Base-by-base conservation (phyloP, 2,329 filamentous ascomycete species). In the Neurospora crassa region DNA sequence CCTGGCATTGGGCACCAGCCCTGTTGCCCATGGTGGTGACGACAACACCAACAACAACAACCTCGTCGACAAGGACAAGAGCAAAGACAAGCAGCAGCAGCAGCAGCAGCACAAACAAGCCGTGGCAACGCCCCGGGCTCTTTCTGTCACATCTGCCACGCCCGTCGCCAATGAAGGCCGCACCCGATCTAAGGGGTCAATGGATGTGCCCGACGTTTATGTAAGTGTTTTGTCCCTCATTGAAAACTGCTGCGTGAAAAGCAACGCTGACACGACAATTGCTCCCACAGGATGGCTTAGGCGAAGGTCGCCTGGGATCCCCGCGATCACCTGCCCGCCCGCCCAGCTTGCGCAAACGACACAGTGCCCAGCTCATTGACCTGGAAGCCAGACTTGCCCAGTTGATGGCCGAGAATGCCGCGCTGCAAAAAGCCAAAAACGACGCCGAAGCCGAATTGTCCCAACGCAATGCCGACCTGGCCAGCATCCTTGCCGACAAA, bases 341-440 rank as follows among this genome's bases (percentile, higher is more conserved):
- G 77, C 93, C 94, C 79, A 97, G 94, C 85, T 92, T 99, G 88
- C 94, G 95, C 77, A 94, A 95, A 79, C 92, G 95, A 79, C 96
- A 97, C 82, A 98, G 95, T 86, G 95, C 98, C 90, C 95, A 98
- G 83, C 90, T 95, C 70, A 90, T 98, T 73, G 95, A 99, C 78
- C 90, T 99, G 79, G 94, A 98, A 84, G 86, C 88, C 72, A 89
- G 88, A 78, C 87, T 99, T 77, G 93, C 97, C 76, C 91, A 95
- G 80, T 86, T 99, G 74, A 85, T 91, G 53, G 89, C 91, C 29
- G 95, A 99, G 80, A 98, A 98, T 79, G 90, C 91, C 71, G 84
- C 89, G 73, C 89, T 99, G 40, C 86, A 89, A 76, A 91, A 94
- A 68, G 91, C 92, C 67, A 91, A 91, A 76, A 81, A 86, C 70